Base-by-base conservation (phyloP, 2,329 filamentous ascomycete species). In the Plenodomus tracheiphilus region DNA sequence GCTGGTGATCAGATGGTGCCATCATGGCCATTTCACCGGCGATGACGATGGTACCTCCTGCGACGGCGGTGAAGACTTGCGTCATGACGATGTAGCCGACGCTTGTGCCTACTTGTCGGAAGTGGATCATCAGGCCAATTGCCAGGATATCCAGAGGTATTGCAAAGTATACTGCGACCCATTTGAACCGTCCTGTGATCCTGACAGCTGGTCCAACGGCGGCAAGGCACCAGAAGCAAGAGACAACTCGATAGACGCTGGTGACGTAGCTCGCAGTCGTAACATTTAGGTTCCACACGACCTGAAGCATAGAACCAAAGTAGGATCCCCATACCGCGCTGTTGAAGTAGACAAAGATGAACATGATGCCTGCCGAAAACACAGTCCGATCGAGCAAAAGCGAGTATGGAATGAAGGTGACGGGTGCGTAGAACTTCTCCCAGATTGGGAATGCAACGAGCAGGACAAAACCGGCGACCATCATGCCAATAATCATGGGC, bases 361-460 rank as follows among this genome's bases (percentile, higher is more conserved):
- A 72, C 18, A 82, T 66, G 11, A 79, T 54, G 43, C 76, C 81
- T 4, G 80, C 77, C 9, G 79, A 77, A 9, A 80, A 59, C 11
- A 81, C 74, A 1, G 22, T 25, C 6, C 22, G 22, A 10, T 25
- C 22, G 22, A 25, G 22, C 22, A 25, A 78, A 15, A 80, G 61
- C 21, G 74, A 51, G 69, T 71, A 79, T 1, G 74, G 69, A 7
- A 76, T 58, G 56, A 77, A 73, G 6, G 68, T 65, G 2, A 65
- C 59, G 1, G 62, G 71, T 1, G 73, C 71, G 18, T 68, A 55
- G 49, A 60, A 74, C 21, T 49, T 57, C 49, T 77, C 75, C 53
- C 64, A 74, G 13, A 72, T 25, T 5, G 22, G 22, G 22, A 25
- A 25, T 5, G 22, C 22, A 10, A 80, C 0, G 74, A 75, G 58